phyloP scores from a whole-genome alignment of 2,329 filamentous ascomycete species.

The Fusarium oxysporum region DNA sequence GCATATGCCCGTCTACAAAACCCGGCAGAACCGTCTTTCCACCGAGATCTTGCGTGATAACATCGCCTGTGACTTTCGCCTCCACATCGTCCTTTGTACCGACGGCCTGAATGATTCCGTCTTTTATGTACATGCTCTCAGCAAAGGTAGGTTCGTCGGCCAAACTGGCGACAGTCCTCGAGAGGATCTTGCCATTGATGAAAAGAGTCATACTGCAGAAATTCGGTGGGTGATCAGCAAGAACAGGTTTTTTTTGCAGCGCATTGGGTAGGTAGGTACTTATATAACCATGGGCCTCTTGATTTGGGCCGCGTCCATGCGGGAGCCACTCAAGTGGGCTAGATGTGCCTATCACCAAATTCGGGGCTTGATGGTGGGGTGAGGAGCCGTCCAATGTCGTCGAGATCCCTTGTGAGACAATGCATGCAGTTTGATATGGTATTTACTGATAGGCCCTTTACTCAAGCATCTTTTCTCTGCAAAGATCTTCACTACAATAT shows the following conservation, averaged over 20 bases:
- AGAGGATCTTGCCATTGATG: constrained; percentile 47
- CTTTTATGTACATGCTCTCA: constrained; percentile 50
- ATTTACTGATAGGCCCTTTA: neutral
- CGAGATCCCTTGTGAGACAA: neutral
- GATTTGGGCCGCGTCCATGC: constrained; percentile 14
- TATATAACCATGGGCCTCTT: constrained; percentile 19
- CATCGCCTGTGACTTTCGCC: constrained; percentile 32
- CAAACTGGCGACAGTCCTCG: constrained; percentile 40
- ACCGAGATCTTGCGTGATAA: constrained; percentile 43
- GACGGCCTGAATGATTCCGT: constrained; percentile 51
- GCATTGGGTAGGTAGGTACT: constrained; percentile 9
- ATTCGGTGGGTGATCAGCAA: neutral
- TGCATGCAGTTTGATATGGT: constrained; percentile 16
- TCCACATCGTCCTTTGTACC: constrained; percentile 46
- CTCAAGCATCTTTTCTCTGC: neutral
- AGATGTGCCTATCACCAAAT: constrained; percentile 28
- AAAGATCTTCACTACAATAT: neutral
- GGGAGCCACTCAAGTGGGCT: constrained; percentile 31
- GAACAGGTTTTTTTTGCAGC: neutral
- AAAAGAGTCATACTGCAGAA: constrained; percentile 36
- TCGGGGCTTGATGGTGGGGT: constrained; percentile 14
- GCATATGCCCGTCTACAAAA: constrained; percentile 69
- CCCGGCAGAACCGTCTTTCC: constrained; percentile 61
- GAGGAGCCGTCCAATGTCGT: neutral
- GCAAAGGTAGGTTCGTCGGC: constrained; percentile 46